A percentile compares a stretch with the other conserved stretches of the same genome.
Conservation (phyloP, 306 rosid species). For the Astragalus membranaceus region DNA sequence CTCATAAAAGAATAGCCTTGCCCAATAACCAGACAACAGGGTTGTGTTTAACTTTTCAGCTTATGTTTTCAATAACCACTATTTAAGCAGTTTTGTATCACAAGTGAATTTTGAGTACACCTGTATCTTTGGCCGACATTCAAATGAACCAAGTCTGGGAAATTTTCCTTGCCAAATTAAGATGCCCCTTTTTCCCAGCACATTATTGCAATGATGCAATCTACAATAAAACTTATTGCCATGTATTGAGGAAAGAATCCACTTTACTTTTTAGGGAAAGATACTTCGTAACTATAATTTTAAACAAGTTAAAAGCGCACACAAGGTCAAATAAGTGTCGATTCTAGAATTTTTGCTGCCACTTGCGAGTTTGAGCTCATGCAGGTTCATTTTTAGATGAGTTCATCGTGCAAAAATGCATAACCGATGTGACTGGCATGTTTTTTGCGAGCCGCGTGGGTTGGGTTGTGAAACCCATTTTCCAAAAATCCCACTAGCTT, state of each 20-base stretch:
- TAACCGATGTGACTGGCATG: too few species aligned
- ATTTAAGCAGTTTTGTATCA: not conserved
- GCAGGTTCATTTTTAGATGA: too few species aligned
- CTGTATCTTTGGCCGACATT: not conserved
- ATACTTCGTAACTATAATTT: not conserved
- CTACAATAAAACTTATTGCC: not conserved
- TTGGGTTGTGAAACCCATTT: too few species aligned
- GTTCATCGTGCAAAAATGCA: too few species aligned
- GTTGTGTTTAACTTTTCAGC: not conserved
- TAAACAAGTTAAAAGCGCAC: too few species aligned
- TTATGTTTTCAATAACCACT: not conserved
- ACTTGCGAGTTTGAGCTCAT: too few species aligned
- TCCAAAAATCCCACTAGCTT: too few species aligned
- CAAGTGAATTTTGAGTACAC: not conserved
- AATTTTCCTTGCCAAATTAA: not conserved
- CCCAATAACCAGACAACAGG: not conserved
- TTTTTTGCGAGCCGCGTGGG: too few species aligned
- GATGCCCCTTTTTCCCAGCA: not conserved
- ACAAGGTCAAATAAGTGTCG: too few species aligned
- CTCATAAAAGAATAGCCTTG: not conserved
- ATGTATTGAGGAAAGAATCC: not conserved
- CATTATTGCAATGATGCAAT: not conserved
- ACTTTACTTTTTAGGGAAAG: not conserved
- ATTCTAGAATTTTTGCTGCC: too few species aligned
- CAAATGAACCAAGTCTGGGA: not conserved